Percentiles rank a stretch among this genome's conserved stretches.
phyloP scores from a whole-genome alignment of 2,329 filamentous ascomycete genomes.

The Colletotrichum higginsianum region DNA sequence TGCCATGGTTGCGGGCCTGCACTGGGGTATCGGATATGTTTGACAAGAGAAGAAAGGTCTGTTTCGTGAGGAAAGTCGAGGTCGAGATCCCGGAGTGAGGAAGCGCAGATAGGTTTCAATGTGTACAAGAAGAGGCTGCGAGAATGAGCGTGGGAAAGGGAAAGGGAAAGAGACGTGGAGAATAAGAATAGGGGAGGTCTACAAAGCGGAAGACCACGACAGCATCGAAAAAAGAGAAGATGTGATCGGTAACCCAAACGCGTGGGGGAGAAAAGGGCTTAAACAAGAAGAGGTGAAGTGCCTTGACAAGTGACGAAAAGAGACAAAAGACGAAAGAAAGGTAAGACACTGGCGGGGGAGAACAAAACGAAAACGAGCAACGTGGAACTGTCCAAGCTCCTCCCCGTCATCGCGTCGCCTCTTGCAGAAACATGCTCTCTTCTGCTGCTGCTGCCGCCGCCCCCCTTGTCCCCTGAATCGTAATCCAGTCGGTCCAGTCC shows the following conservation, averaged over 20 bases:
- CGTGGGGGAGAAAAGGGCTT: not conserved
- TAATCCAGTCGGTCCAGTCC: conserved; percentile 36
- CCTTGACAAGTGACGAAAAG: conserved; percentile 1
- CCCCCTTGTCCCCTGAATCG: conserved; percentile 27
- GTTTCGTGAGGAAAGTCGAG: conserved; percentile 22
- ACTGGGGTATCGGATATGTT: conserved; percentile 4
- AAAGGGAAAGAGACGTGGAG: conserved; percentile 2
- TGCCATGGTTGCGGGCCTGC: conserved; percentile 40
- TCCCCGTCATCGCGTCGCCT: conserved; percentile 12
- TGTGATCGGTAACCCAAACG: not conserved
- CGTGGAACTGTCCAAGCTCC: conserved; percentile 38
- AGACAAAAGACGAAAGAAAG: not conserved
- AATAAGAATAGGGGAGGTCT: not conserved
- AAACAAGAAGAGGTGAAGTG: conserved; percentile 17
- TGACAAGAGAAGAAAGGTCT: conserved; percentile 1
- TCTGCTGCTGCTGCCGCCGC: not conserved
- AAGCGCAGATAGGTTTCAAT: not conserved
- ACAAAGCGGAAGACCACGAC: conserved; percentile 16
- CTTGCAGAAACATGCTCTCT: conserved; percentile 38
- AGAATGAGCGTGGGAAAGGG: conserved; percentile 9
- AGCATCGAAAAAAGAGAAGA: not conserved
- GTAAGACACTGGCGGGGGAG: conserved; percentile 18
- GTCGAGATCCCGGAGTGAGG: not conserved
- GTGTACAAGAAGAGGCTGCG: not conserved
- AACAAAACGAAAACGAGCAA: conserved; percentile 20